These are phyloP conservation scores for Drechslerella stenobrocha DNA, from an alignment of 2,329 filamentous ascomycete species.

Conservation along the genomic window DNA sequence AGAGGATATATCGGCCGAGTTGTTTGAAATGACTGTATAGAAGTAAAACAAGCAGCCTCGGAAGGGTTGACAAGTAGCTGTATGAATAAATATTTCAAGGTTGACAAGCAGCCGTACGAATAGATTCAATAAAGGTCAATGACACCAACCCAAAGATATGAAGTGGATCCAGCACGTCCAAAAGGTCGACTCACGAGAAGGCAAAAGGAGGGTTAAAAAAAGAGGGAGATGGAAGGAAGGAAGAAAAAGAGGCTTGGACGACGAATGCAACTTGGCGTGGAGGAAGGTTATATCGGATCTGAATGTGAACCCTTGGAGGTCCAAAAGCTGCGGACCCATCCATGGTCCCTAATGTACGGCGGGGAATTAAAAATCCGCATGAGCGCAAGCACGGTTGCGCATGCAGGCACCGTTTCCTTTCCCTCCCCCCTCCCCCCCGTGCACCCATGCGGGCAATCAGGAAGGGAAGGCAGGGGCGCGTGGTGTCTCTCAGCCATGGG, in stretches of 20 bases:
- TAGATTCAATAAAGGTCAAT: background rate
- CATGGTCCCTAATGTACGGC: too few relatives aligned
- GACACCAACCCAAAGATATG: conserved; percentile 1
- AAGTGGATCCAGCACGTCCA: conserved; percentile 6
- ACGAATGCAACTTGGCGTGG: background rate
- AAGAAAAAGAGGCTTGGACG: background rate
- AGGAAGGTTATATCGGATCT: conserved; percentile 2
- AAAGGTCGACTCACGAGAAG: background rate
- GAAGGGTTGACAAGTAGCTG: too few relatives aligned
- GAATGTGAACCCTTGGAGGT: background rate
- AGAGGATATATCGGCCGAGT: too few relatives aligned
- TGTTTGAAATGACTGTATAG: too few relatives aligned
- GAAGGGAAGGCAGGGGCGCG: conserved; percentile 4
- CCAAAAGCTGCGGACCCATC: background rate
- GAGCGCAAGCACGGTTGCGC: too few relatives aligned
- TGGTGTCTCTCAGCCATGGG: background rate
- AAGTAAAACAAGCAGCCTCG: too few relatives aligned
- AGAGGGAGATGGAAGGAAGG: conserved; percentile 2
- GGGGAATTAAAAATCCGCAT: too few relatives aligned
- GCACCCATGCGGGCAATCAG: background rate
- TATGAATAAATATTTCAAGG: too few relatives aligned
- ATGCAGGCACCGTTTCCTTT: too few relatives aligned
- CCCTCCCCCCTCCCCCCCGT: background rate
- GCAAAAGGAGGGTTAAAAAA: conserved; percentile 1
- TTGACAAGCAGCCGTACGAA: too few relatives aligned